Conservation (phyloP, 2,329 filamentous ascomycete genomes). For the Neocatenulostroma microsporum region DNA sequence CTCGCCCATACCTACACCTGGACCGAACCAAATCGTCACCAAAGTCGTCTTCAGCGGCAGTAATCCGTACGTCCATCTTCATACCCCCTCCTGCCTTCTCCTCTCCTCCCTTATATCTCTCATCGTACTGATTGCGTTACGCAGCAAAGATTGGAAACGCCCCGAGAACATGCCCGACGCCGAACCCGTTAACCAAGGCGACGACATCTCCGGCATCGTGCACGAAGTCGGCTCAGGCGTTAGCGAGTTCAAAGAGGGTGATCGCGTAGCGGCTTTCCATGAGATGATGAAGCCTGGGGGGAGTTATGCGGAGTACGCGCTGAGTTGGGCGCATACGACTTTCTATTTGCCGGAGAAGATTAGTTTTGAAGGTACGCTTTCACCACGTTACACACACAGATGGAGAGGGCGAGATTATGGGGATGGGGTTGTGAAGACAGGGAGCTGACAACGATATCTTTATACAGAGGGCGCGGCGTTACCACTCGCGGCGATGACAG, state of each 20-base stretch:
- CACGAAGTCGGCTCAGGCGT: slow-evolving; percentile 49
- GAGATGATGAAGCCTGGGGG: slow-evolving; percentile 46
- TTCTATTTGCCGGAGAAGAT: slow-evolving; percentile 46
- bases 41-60: slow-evolving; percentile 27
- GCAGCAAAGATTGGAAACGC: slow-evolving; percentile 11
- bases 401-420: background rate
- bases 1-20: slow-evolving; percentile 35
- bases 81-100: background rate
- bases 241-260: slow-evolving; percentile 50
- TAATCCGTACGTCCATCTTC: slow-evolving; percentile 23
- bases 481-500: slow-evolving; percentile 41
- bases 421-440: too few relatives aligned
- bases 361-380: slow-evolving; percentile 42
- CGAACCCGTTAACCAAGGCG: slow-evolving; percentile 25
- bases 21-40: slow-evolving; percentile 25
- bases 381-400: too few relatives aligned
- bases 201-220: slow-evolving; percentile 38
- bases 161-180: slow-evolving; percentile 9
- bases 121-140: slow-evolving; percentile 1
- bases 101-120: background rate
- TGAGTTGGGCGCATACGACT: slow-evolving; percentile 49
- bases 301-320: slow-evolving; percentile 54
- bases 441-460: too few relatives aligned
- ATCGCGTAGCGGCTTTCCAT: slow-evolving; percentile 51
- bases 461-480: slow-evolving; percentile 36